Conservation (phyloP, 2,329 filamentous ascomycete genomes). For the Scedosporium minutisporum region DNA sequence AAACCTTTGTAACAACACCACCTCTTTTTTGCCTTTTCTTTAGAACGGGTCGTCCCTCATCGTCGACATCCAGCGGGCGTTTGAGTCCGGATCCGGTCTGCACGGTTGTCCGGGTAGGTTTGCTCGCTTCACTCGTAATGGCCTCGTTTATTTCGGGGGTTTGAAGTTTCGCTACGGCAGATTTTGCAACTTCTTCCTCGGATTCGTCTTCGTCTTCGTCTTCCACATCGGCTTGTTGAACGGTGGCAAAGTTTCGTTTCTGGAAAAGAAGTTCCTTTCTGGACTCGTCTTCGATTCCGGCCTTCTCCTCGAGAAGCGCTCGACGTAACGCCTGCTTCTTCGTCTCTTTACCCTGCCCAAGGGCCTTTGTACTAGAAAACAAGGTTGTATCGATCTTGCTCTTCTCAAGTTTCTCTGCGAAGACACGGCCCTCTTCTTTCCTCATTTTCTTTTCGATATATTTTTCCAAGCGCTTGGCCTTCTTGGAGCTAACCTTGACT, state of each 20-base stretch:
- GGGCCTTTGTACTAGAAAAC: slow-evolving; percentile 65
- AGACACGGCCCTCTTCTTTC: slow-evolving; percentile 81
- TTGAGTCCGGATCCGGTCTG: slow-evolving; percentile 71
- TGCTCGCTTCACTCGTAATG: neutral
- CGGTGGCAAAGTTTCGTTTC: slow-evolving; percentile 14
- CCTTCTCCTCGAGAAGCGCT: slow-evolving; percentile 53
- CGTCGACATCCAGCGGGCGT: slow-evolving; percentile 70
- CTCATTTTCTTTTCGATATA: slow-evolving; percentile 81
- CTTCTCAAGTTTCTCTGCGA: slow-evolving; percentile 74
- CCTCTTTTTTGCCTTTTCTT: slow-evolving; percentile 70
- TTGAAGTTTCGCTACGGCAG: slow-evolving; percentile 10
- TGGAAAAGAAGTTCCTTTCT: slow-evolving; percentile 43
- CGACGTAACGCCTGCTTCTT: slow-evolving; percentile 60
- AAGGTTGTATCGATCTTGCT: slow-evolving; percentile 73
- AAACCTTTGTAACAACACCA: slow-evolving; percentile 46
- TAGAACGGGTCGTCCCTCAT: slow-evolving; percentile 70
- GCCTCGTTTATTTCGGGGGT: neutral
- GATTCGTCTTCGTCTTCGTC: slow-evolving; percentile 22
- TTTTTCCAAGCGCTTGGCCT: slow-evolving; percentile 57
- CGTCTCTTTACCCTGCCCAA: slow-evolving; percentile 64
- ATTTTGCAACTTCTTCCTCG: slow-evolving; percentile 15
- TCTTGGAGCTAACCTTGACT: slow-evolving; percentile 51
- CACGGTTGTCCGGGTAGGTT: slow-evolving; percentile 6
- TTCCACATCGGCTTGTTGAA: slow-evolving; percentile 11
- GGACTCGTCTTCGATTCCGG: slow-evolving; percentile 50